These are phyloP conservation scores for Diplodia seriata DNA, from an alignment of 2,329 filamentous ascomycete genomes.

Conservation along the genomic window DNA sequence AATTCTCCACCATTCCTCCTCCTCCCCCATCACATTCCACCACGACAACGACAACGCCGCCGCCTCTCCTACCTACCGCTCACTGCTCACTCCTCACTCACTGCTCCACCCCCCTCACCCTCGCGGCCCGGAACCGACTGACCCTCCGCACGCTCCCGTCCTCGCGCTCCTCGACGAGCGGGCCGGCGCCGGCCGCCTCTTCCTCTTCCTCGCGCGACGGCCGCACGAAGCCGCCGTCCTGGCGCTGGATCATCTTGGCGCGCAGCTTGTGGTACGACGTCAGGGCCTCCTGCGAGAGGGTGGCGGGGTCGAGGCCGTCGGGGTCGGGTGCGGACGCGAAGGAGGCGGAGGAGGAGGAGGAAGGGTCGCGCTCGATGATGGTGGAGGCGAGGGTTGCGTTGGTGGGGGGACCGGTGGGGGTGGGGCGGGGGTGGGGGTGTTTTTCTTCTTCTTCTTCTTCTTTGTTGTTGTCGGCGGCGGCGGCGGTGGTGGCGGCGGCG, in stretches of 20 bases:
- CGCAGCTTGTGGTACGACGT: slow-evolving; percentile 83
- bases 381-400: slow-evolving; percentile 64
- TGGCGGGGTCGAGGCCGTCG: slow-evolving; percentile 68
- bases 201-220: slow-evolving; percentile 69
- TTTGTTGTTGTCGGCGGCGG: neutral
- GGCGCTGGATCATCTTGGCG: slow-evolving; percentile 80
- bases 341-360: slow-evolving; percentile 38
- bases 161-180: slow-evolving; percentile 71
- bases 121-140: slow-evolving; percentile 77
- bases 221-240: slow-evolving; percentile 80
- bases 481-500: no score
- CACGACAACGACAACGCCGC: neutral
- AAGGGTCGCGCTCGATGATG: slow-evolving; percentile 60
- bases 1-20: no score
- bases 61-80: no score
- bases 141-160: slow-evolving; percentile 66
- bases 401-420: slow-evolving; percentile 51
- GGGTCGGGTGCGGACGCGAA: slow-evolving; percentile 44
- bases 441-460: neutral
- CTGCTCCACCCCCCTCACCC: slow-evolving; percentile 54
- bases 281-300: slow-evolving; percentile 78
- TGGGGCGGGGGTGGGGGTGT: slow-evolving; percentile 39
- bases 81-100: no score
- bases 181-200: slow-evolving; percentile 53
- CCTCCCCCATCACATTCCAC: neutral